phyloP scores from a whole-genome alignment of 2,329 filamentous ascomycete genomes.

The Diplodia corticola region DNA sequence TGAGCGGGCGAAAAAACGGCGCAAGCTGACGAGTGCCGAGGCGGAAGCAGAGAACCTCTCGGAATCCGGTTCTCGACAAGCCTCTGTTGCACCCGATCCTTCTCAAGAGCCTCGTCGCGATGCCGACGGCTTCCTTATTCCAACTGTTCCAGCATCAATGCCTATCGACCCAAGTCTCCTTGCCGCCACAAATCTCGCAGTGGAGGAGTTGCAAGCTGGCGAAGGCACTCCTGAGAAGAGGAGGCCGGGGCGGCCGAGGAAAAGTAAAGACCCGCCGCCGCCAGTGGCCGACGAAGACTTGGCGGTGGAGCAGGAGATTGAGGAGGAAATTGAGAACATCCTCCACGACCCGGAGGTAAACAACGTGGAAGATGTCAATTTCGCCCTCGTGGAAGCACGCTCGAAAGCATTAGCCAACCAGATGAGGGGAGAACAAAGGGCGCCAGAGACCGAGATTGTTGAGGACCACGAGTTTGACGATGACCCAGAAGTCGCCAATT shows the following conservation, averaged over 20 bases:
- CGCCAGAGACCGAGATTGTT: constrained; percentile 55
- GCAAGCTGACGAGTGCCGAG: constrained; percentile 30
- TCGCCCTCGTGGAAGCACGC: constrained; percentile 31
- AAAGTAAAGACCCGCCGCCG: constrained; percentile 36
- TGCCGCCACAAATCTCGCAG: constrained; percentile 21
- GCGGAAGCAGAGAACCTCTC: constrained; percentile 23
- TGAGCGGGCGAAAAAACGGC: constrained; percentile 45
- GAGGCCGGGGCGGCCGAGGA: constrained; percentile 40
- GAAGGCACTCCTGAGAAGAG: constrained; percentile 32
- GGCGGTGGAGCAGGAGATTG: constrained; percentile 48
- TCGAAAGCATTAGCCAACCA: constrained; percentile 34
- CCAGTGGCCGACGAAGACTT: constrained; percentile 47
- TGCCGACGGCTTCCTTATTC: constrained; percentile 46
- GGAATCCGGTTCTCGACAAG: constrained; percentile 5
- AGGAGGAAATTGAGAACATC: constrained; percentile 45
- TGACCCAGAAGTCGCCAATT: constrained; percentile 83
- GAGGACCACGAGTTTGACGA: constrained; percentile 82
- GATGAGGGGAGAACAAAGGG: constrained; percentile 32
- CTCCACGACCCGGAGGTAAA: constrained; percentile 33
- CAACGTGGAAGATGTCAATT: constrained; percentile 33
- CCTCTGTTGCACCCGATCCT: constrained; percentile 6
- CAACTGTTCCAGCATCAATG: constrained; percentile 29
- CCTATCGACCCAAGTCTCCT: constrained; percentile 28
- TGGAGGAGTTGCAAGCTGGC: constrained; percentile 22
- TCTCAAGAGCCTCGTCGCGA: constrained; percentile 34